Conservation (phyloP, 495 filamentous ascomycete species). For the Podospora tetraspora region DNA sequence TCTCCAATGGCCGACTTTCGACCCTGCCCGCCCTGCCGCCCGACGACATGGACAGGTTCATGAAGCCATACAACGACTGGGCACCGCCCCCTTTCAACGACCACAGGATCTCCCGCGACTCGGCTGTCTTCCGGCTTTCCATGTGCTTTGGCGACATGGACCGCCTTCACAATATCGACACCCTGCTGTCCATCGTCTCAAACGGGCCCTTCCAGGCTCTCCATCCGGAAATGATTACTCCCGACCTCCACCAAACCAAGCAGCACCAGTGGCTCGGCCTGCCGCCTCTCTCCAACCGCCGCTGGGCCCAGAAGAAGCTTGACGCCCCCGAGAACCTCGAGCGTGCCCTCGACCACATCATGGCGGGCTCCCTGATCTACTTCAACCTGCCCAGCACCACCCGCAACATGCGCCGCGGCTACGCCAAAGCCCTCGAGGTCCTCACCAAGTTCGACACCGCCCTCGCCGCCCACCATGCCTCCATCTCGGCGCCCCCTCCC, state of each 20-base stretch:
- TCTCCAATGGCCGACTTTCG: constrained; percentile 10
- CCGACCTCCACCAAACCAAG: constrained; percentile 8
- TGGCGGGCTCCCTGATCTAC: constrained; percentile 9
- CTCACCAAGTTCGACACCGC: constrained; percentile 14
- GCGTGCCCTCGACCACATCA: constrained; percentile 8
- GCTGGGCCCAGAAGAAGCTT: constrained; percentile 16
- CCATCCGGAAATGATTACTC: constrained; percentile 1
- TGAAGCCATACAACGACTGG: constrained; percentile 16
- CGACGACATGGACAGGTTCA: constrained; percentile 1
- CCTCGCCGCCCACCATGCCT: constrained; percentile 11
- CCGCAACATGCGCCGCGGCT: constrained; percentile 8
- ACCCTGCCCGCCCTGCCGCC: constrained; percentile 11
- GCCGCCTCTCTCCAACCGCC: constrained; percentile 13
- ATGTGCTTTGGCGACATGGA: constrained; percentile 8
- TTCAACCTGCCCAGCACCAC: constrained; percentile 5
- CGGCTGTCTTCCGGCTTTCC: constrained; percentile 4
- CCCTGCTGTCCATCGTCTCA: too few relatives aligned
- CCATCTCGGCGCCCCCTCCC: too few relatives aligned
- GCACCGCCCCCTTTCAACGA: constrained; percentile 21
- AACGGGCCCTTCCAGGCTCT: neutral
- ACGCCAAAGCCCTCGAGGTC: constrained; percentile 13
- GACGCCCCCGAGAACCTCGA: constrained; percentile 13
- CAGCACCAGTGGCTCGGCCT: constrained; percentile 14
- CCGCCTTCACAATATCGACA: neutral
- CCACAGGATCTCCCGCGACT: constrained; percentile 4